Base-by-base conservation (phyloP, 192 early-diverging fungal genomes). In the Jimgerdemannia lactiflua region DNA sequence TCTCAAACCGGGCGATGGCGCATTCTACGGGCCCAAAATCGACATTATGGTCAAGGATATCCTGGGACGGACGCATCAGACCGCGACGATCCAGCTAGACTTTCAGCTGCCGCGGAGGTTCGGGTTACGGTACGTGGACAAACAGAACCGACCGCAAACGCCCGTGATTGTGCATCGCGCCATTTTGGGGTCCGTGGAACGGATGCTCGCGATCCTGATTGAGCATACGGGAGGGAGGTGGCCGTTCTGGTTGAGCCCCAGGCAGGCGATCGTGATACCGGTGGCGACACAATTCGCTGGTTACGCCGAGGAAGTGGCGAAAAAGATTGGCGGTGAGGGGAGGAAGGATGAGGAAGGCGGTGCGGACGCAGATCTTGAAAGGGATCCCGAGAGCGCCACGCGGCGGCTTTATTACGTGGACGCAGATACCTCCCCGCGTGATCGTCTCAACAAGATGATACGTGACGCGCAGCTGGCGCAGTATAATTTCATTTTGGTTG, bases 11-110 rank as follows among this genome's bases (percentile, higher is more conserved):
- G 95, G 94, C 6, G 97, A 98, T 79, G 97, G 96, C 4, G 97
- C 95, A 2, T 98, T 98, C 77, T 98, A 98, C 79, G 97, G 97
- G 3, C 97, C 97, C 71, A 98, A 98, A 78, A 97, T 98, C 72
- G 97, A 98, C 76, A 90, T 97, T 29, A 88, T 90, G 70, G 91
- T 98, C 1, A 83, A 83, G 70, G 97, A 98, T 77, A 92, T 92
- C 3, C 76, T 93, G 4, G 93, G 93, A 11, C 84, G 95, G 43
- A 84, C 84, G 66, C 97, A 97, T 78, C 97, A 98, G 76, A 97
- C 95, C 4, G 97, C 95, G 4, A 98, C 97, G 3, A 90, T 97
- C 69, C 97, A 98, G 81, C 86, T 98, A 29, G 97, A 98, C 81
- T 98, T 97, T 80, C 95, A 98, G 78, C 87, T 98, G 20, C 97